These are phyloP conservation scores for Termitomyces heimii DNA, from an alignment of 768 basidiomycete species.

Conservation along the genomic window DNA sequence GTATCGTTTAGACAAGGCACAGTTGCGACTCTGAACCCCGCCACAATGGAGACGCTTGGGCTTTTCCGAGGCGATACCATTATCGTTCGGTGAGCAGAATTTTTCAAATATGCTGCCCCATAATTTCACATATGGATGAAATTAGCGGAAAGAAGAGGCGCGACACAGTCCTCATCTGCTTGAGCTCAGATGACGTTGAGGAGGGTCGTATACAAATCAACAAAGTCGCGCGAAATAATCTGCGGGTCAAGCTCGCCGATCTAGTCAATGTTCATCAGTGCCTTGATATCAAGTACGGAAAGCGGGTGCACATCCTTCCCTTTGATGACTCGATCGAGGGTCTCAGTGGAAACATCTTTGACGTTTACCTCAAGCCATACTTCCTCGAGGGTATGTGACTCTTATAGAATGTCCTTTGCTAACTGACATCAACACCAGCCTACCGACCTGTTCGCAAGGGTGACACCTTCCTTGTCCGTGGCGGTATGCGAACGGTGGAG, in stretches of 20 bases:
- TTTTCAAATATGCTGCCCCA: not conserved
- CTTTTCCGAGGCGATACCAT: conserved; percentile 98
- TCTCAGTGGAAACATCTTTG: conserved; percentile 96
- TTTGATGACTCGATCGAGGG: conserved; percentile 99
- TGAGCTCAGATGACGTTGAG: conserved; percentile 94
- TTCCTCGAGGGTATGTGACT: conserved; percentile 80
- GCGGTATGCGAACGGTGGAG: conserved; percentile 97
- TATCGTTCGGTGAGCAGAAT: conserved; percentile 69
- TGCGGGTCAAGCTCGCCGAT: conserved; percentile 96
- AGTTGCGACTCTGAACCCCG: conserved; percentile 95
- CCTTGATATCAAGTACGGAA: conserved; percentile 98
- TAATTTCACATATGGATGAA: not conserved
- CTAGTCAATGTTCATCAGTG: conserved; percentile 95
- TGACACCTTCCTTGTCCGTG: conserved; percentile 98
- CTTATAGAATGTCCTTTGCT: not conserved
- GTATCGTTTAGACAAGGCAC: not conserved
- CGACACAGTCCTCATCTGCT: conserved; percentile 95
- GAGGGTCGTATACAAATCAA: conserved; percentile 98
- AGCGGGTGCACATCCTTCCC: conserved; percentile 92
- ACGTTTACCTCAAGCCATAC: conserved; percentile 98
- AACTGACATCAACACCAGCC: conserved; percentile 32
- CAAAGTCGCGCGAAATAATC: conserved; percentile 99
- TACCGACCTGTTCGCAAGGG: conserved; percentile 96
- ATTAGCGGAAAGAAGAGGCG: conserved; percentile 92
- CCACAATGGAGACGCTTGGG: conserved; percentile 90